Conservation (phyloP, 352 stramenopile species). For the Phytopythium chamaehyphon region DNA sequence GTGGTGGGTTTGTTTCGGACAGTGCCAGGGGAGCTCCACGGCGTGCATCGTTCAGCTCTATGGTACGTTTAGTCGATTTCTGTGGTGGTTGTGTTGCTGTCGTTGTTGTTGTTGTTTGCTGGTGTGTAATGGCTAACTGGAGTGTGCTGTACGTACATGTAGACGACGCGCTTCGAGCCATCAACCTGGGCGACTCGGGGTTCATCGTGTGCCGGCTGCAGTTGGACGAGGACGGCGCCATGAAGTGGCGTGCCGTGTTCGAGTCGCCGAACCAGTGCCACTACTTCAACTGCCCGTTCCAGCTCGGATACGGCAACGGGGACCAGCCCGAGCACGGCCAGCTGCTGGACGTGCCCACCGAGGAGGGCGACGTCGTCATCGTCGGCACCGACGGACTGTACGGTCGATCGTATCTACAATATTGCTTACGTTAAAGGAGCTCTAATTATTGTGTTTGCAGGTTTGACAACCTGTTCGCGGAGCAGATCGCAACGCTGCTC, state of each 20-base stretch:
- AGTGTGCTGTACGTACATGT: neutral
- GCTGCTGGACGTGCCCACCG: conserved; percentile 77
- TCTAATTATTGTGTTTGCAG: conserved; percentile 18
- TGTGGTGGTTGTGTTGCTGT: neutral
- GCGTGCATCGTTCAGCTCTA: conserved; percentile 81
- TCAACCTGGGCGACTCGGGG: conserved; percentile 95
- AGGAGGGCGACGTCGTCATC: conserved; percentile 90
- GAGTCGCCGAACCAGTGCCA: conserved; percentile 91
- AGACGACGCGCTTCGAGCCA: conserved; percentile 64
- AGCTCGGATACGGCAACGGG: conserved; percentile 86
- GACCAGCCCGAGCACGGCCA: conserved; percentile 91
- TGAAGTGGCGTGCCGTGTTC: conserved; percentile 79
- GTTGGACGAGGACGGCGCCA: conserved; percentile 16
- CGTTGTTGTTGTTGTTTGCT: neutral
- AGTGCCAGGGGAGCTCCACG: conserved; percentile 81
- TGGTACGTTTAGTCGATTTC: conserved; percentile 24
- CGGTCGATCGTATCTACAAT: conserved; percentile 15
- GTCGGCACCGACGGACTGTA: conserved; percentile 93
- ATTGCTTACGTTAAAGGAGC: neutral
- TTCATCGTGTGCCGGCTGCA: conserved; percentile 86
- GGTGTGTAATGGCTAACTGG: neutral
- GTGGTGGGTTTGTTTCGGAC: conserved; percentile 6
- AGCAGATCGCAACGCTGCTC: conserved; percentile 72
- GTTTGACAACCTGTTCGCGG: conserved; percentile 95
- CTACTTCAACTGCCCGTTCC: conserved; percentile 97